Conservation (phyloP, 2,329 filamentous ascomycete genomes). For the Colletotrichum sp. region DNA sequence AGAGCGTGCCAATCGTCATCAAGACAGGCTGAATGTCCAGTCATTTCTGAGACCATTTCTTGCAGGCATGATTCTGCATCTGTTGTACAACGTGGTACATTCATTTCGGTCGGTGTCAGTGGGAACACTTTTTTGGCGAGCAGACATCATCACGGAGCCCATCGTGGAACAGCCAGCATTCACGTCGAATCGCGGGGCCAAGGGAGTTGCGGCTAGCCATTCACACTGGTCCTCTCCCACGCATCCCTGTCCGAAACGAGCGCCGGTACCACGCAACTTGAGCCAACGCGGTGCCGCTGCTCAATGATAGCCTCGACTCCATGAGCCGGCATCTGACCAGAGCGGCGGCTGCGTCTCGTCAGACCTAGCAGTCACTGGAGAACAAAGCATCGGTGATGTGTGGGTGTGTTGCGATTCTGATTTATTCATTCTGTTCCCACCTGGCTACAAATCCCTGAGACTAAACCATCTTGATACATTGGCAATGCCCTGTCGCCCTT, state of each 20-base stretch:
- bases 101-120: neutral
- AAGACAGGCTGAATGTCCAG: too few relatives aligned
- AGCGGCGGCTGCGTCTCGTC: conserved; percentile 24
- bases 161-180: neutral
- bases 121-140: neutral
- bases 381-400: neutral
- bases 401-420: neutral
- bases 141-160: neutral
- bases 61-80: neutral
- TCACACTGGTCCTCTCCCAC: conserved; percentile 79
- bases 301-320: conserved; percentile 87
- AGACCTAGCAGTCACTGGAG: neutral
- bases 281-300: conserved; percentile 83
- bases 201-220: conserved; percentile 93
- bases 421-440: neutral
- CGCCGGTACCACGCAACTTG: conserved; percentile 83
- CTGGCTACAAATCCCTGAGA: neutral
- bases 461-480: too few relatives aligned
- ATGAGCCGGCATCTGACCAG: conserved; percentile 87
- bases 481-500: too few relatives aligned
- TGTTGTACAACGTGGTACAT: neutral
- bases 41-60: neutral
- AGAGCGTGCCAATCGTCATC: too few relatives aligned
- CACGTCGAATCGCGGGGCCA: conserved; percentile 32
- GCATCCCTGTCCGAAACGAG: conserved; percentile 79